phyloP scores from a whole-genome alignment of 2,329 filamentous ascomycete genomes.

The Parastagonospora avenae region DNA sequence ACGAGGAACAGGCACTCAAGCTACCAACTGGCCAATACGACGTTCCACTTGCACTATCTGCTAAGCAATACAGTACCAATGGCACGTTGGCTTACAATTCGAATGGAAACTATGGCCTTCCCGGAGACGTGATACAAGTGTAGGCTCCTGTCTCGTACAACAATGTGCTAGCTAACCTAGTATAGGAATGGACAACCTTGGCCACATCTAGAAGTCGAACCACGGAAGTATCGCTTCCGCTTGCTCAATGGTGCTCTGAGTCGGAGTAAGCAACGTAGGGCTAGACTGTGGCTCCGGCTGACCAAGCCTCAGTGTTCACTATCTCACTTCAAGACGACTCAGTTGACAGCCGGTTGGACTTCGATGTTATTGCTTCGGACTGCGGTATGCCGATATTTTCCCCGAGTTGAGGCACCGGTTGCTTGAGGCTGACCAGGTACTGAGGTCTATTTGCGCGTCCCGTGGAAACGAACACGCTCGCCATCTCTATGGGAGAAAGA shows the following conservation, averaged over 20 bases:
- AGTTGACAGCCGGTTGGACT: conserved; percentile 45
- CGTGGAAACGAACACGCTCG: conserved; percentile 50
- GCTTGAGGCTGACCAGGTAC: not conserved
- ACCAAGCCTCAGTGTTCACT: conserved; percentile 48
- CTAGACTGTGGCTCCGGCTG: not conserved
- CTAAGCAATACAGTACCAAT: conserved; percentile 59
- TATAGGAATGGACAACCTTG: conserved; percentile 60
- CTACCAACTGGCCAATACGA: conserved; percentile 61
- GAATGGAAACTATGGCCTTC: conserved; percentile 55
- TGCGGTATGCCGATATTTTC: conserved; percentile 37
- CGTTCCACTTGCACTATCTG: conserved; percentile 56
- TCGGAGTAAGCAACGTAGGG: conserved; percentile 18
- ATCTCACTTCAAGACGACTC: conserved; percentile 52
- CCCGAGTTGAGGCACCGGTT: not conserved
- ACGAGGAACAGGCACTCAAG: conserved; percentile 54
- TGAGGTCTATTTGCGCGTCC: conserved; percentile 54
- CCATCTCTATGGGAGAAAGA: conserved; percentile 61
- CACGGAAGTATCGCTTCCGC: conserved; percentile 64
- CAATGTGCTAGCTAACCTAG: not conserved
- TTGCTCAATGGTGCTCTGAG: conserved; percentile 53
- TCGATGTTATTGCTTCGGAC: conserved; percentile 62
- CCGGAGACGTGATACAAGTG: conserved; percentile 63
- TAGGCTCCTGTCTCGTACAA: not conserved
- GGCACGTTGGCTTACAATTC: conserved; percentile 56
- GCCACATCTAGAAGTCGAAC: conserved; percentile 62